Conservation (phyloP, 805 yeast genomes). For the Wickerhamomyces kurtzmanii region DNA sequence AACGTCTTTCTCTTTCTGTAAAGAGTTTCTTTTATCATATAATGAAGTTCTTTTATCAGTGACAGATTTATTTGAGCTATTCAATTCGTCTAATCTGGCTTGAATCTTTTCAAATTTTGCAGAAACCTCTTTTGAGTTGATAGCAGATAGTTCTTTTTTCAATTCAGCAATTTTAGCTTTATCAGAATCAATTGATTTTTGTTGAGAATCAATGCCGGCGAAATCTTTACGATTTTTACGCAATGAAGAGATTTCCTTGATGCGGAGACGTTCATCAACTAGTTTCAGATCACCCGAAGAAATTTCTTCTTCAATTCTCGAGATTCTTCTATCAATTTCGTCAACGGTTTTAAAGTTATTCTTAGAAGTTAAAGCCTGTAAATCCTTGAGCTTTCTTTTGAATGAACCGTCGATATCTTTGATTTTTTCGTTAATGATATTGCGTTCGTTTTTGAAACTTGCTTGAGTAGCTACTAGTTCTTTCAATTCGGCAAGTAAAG, state of each 20-base stretch:
- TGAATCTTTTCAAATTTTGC: constrained; percentile 60
- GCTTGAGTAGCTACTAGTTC: constrained; percentile 36
- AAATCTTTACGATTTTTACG: constrained; percentile 78
- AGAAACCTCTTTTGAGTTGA: constrained; percentile 55
- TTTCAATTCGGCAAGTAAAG: constrained; percentile 36
- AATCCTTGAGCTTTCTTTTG: constrained; percentile 68
- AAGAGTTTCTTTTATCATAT: constrained; percentile 54
- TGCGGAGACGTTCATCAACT: constrained; percentile 80
- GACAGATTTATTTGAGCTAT: constrained; percentile 45
- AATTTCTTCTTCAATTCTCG: constrained; percentile 59
- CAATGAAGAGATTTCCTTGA: constrained; percentile 78
- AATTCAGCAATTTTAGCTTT: constrained; percentile 66
- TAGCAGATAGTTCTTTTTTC: constrained; percentile 51
- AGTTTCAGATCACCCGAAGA: constrained; percentile 73
- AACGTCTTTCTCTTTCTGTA: constrained; percentile 60
- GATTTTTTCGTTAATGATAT: constrained; percentile 50
- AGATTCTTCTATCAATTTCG: constrained; percentile 62
- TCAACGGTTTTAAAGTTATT: constrained; percentile 54
- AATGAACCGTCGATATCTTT: constrained; percentile 57
- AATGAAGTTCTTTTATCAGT: constrained; percentile 58
- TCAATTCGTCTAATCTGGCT: constrained; percentile 60
- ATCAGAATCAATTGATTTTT: constrained; percentile 71
- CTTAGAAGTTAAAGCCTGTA: constrained; percentile 64
- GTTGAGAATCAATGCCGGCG: constrained; percentile 61
- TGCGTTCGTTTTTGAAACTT: constrained; percentile 35